A percentile compares a stretch with the other conserved stretches of the same genome.
These are phyloP conservation scores for Prinsepia uniflora DNA, from an alignment of 306 rosid species.

Conservation along the genomic window DNA sequence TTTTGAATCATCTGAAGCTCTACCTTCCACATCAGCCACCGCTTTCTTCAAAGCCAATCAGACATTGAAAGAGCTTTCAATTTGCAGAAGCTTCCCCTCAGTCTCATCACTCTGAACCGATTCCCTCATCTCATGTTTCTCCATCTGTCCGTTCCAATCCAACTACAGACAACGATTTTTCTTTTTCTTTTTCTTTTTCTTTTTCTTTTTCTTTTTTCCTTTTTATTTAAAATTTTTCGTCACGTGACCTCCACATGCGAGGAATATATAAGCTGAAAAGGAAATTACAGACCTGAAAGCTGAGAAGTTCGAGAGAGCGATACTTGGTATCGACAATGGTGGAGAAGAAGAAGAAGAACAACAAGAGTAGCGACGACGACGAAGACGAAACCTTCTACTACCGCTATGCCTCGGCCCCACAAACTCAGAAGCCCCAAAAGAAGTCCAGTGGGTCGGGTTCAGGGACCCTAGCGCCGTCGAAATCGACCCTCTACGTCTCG, in stretches of 20 bases:
- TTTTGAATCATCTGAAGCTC: not conserved
- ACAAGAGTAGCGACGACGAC: constrained; percentile 37
- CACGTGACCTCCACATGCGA: constrained; percentile 8
- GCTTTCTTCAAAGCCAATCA: not conserved
- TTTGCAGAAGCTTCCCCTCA: constrained; percentile 1
- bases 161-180: not conserved
- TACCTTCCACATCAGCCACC: not conserved
- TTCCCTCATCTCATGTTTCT: not conserved
- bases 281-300: not conserved
- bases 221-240: not conserved
- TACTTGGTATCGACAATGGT: constrained; percentile 11
- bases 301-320: not conserved
- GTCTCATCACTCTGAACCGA: not conserved
- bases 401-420: constrained; percentile 39
- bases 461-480: constrained; percentile 69
- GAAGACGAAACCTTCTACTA: constrained; percentile 76
- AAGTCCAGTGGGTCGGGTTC: constrained; percentile 8
- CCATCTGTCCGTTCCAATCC: not conserved
- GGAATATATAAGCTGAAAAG: not conserved
- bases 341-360: constrained; percentile 26
- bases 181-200: not conserved
- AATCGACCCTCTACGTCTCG: constrained; percentile 77
- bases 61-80: not conserved
- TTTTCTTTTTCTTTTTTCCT: not conserved
- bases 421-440: constrained; percentile 3